Percentiles rank a stretch among this genome's conserved stretches.
These are phyloP conservation scores for Eustoma russellianum DNA, from an alignment of 257 asterid genomes.

Conservation along the genomic window DNA sequence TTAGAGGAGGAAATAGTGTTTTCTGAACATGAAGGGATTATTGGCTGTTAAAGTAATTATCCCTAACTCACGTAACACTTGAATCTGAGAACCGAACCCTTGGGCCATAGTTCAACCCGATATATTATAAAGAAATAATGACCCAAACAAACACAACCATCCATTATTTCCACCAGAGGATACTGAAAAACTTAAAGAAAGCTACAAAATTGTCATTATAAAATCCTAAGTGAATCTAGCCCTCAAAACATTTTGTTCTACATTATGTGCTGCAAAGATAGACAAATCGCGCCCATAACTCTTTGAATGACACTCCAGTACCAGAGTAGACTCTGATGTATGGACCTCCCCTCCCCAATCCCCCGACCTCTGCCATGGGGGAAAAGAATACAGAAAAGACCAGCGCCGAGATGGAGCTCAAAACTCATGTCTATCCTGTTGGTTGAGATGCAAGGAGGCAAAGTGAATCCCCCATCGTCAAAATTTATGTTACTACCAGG, in stretches of 20 bases:
- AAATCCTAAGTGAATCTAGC: not conserved
- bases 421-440: not conserved
- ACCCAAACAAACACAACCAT: too few relatives aligned
- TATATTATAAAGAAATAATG: too few relatives aligned
- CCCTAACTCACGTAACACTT: too few relatives aligned
- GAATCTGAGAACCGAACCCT: too few relatives aligned
- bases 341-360: not conserved
- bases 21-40: too few relatives aligned
- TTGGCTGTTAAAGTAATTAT: too few relatives aligned
- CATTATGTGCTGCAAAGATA: too few relatives aligned
- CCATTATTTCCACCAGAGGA: not conserved
- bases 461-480: too few relatives aligned
- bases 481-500: not conserved
- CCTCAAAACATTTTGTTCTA: not conserved
- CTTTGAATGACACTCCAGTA: not conserved
- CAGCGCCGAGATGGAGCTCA: not conserved
- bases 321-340: not conserved
- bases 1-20: too few relatives aligned
- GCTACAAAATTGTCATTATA: not conserved
- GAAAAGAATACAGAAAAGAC: not conserved
- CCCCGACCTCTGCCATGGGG: not conserved
- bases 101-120: too few relatives aligned
- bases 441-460: not conserved
- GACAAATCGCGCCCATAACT: slow-evolving; percentile 6
- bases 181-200: not conserved